Evolutionary conservation across 1,139 yeast species (phyloP), one percentile per base, ranked within the genome.

Genomic region (Yamadazyma trypodendri): DNA sequence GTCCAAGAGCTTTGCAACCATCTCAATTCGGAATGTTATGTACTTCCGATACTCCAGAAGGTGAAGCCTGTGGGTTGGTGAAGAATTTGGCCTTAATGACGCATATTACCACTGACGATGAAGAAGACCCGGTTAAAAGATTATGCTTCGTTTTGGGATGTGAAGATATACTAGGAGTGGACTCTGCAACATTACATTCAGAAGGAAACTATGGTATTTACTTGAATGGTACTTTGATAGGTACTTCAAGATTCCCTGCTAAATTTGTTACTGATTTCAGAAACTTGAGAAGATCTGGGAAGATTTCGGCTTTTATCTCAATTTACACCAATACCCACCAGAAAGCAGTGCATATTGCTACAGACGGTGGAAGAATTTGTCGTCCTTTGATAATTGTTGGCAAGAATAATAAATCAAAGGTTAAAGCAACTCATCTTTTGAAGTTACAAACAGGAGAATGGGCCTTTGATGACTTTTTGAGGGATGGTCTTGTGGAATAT

Each of bases 41-140:
- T 74, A 89, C 98, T 6, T 87, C 97, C 0, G 99, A 92, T 76
- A 92, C 99, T 0, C 99, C 99, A 2, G 99, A 92, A 76, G 99
- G 99, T 73, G 99, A 94, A 62, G 98, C 99, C 1, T 92, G 99
- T 79, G 99, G 99, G 55, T 76, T 92, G 60, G 98, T 92, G 24
- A 92, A 92, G 63, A 92, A 92, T 57, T 72, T 92, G 60, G 98
- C 98, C 2, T 74, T 92, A 39, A 92, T 92, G 99, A 92, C 99
- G 12, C 99, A 92, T 64, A 94, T 92, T 55, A 92, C 99, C 8
- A 90, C 98, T 3, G 99, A 92, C 61, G 97, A 88, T 52, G 99
- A 92, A 61, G 97, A 92, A 58, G 85, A 74, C 13, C 97, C 98
- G 11, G 79, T 92, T 32, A 78, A 75, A 48, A 77, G 77, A 43